Evolutionary conservation across 331 rosid genomes (phyloP).

Genomic region (Dryas integrifolia): DNA sequence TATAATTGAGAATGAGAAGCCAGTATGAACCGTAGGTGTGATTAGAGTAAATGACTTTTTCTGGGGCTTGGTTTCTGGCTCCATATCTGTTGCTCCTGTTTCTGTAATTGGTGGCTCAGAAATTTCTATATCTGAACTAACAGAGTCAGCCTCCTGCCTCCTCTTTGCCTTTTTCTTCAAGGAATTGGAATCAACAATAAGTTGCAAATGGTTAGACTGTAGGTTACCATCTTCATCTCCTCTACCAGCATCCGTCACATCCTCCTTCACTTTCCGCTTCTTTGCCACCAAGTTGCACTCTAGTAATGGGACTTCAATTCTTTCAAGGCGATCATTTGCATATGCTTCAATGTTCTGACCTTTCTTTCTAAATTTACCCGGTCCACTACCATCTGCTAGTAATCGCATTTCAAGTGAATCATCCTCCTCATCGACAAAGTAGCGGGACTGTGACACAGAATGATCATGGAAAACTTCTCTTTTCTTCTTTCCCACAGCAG

Average conservation of each 20-base stretch:
- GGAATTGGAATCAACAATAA: conserved; percentile 41
- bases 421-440: conserved; percentile 52
- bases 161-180: conserved; percentile 66
- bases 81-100: conserved; percentile 53
- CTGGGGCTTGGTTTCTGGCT: conserved; percentile 78
- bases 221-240: conserved; percentile 50
- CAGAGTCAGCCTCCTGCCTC: conserved; percentile 55
- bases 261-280: conserved; percentile 70
- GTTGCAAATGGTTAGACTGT: conserved; percentile 37
- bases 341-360: conserved; percentile 45
- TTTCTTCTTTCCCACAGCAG: conserved; percentile 53
- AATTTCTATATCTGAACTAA: conserved; percentile 57
- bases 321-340: conserved; percentile 43
- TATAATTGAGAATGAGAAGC: conserved; percentile 87
- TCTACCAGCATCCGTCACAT: conserved; percentile 35
- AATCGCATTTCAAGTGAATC: conserved; percentile 45
- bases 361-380: conserved; percentile 48
- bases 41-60: conserved; percentile 72
- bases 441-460: conserved; percentile 39
- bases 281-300: conserved; percentile 59
- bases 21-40: conserved; percentile 89
- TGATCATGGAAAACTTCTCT: conserved; percentile 42
- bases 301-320: conserved; percentile 61
- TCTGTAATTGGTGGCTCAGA: conserved; percentile 53
- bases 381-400: conserved; percentile 45